phyloP scores from a whole-genome alignment of 169 alveolate species.

The Blepharisma undulans region DNA sequence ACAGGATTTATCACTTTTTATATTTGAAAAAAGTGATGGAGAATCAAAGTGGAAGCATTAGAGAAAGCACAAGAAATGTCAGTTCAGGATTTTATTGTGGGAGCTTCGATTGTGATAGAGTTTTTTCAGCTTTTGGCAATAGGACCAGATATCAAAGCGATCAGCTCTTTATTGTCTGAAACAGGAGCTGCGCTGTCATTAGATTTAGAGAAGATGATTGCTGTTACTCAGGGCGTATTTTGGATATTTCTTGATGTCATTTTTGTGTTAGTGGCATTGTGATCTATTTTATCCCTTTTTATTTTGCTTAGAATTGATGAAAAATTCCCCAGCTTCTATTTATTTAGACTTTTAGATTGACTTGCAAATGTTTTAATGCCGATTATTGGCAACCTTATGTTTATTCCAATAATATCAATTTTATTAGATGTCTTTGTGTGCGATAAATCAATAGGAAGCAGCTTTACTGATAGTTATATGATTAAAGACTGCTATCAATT shows the following conservation, averaged over 20 bases:
- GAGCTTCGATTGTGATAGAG: background rate
- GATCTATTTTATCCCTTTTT: background rate
- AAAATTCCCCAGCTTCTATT: background rate
- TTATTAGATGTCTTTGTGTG: background rate
- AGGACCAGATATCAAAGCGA: background rate
- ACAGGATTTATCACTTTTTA: background rate
- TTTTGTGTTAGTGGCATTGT: background rate
- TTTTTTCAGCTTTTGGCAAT: background rate
- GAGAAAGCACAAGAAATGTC: background rate
- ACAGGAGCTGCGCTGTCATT: background rate
- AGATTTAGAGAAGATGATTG: background rate
- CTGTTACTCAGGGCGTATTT: background rate
- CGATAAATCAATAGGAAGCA: background rate
- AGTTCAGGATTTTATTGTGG: background rate
- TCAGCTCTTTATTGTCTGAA: background rate
- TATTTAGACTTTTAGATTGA: background rate
- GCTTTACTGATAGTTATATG: background rate
- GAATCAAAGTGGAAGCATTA: background rate
- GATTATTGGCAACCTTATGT: background rate
- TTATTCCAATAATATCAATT: conserved; percentile 24
- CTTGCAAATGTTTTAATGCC: background rate
- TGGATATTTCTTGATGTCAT: background rate
- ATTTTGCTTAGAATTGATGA: background rate
- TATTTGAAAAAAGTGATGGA: background rate
- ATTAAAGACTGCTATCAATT: background rate